phyloP scores from a whole-genome alignment of 805 yeast genomes.

The Candida gorgasii region DNA sequence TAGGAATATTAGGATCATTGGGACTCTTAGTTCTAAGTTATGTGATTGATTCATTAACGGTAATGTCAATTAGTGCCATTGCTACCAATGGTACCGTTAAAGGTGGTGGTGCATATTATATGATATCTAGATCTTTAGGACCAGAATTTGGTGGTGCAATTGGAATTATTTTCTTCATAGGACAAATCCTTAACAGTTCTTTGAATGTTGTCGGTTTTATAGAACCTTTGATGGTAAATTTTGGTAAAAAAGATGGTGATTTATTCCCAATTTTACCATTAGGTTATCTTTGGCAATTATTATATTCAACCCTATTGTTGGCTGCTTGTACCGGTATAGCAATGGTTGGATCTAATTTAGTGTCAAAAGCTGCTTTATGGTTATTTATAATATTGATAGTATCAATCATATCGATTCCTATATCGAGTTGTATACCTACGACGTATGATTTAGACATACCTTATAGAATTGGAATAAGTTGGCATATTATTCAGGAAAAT shows the following conservation, averaged over 20 bases:
- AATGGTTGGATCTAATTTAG: conserved; percentile 75
- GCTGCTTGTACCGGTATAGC: conserved; percentile 75
- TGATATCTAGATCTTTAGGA: conserved; percentile 93
- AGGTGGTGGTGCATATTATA: conserved; percentile 98
- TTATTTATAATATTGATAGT: conserved; percentile 65
- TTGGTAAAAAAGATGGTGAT: conserved; percentile 63
- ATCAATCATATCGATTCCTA: conserved; percentile 80
- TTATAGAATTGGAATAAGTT: conserved; percentile 66
- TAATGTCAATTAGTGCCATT: conserved; percentile 89
- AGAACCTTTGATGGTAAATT: conserved; percentile 83
- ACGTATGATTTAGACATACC: conserved; percentile 60
- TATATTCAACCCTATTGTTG: conserved; percentile 70
- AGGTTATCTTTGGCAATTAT: conserved; percentile 65
- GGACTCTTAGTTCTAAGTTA: conserved; percentile 71
- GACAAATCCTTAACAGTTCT: conserved; percentile 89
- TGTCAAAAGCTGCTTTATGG: conserved; percentile 78
- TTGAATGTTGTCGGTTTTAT: conserved; percentile 94
- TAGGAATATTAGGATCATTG: conserved; percentile 82
- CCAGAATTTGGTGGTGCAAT: conserved; percentile 99
- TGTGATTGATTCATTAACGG: conserved; percentile 78
- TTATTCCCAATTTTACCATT: conserved; percentile 62
- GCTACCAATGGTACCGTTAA: conserved; percentile 96
- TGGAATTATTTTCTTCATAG: conserved; percentile 90
- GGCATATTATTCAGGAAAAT: conserved; percentile 65
- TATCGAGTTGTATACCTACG: conserved; percentile 64